A percentile compares a stretch with the other conserved stretches of the same genome.
These are phyloP conservation scores for Fusarium sublunatum DNA, from an alignment of 2,329 filamentous ascomycete genomes.

Conservation along the genomic window DNA sequence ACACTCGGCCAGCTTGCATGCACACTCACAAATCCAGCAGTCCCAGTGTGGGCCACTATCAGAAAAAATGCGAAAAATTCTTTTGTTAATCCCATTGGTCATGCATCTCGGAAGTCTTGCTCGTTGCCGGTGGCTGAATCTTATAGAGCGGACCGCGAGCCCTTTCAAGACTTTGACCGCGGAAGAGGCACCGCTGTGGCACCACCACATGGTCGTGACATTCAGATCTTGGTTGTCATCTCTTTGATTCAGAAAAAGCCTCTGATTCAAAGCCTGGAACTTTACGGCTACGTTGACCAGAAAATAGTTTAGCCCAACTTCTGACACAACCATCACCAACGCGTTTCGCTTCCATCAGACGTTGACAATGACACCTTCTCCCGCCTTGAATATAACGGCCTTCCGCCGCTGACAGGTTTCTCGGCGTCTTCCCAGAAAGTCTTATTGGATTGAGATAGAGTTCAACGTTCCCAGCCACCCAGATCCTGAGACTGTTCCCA, in stretches of 20 bases:
- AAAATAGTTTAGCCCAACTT: constrained; percentile 8
- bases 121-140: constrained; percentile 25
- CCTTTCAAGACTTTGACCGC: constrained; percentile 25
- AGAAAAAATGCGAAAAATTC: constrained; percentile 20
- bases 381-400: constrained; percentile 1
- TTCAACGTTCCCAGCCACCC: constrained; percentile 29
- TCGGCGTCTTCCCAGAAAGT: constrained; percentile 27
- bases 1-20: constrained; percentile 21
- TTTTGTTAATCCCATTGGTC: constrained; percentile 25
- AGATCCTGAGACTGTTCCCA: constrained; percentile 1
- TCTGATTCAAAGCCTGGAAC: constrained; percentile 33
- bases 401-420: constrained; percentile 15
- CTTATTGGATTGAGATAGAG: constrained; percentile 21
- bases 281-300: constrained; percentile 25
- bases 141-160: constrained; percentile 15
- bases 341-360: constrained; percentile 6
- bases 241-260: constrained; percentile 24
- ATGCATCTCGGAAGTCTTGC: not conserved
- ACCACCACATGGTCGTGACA: constrained; percentile 34
- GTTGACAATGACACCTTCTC: constrained; percentile 26
- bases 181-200: constrained; percentile 39
- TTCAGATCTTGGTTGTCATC: constrained; percentile 23
- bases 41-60: not conserved
- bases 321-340: constrained; percentile 8
- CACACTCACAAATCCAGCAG: constrained; percentile 23